Conservation (phyloP, 371 early-diverging fungal genomes). For the Apophysomyces trapeziformis region DNA sequence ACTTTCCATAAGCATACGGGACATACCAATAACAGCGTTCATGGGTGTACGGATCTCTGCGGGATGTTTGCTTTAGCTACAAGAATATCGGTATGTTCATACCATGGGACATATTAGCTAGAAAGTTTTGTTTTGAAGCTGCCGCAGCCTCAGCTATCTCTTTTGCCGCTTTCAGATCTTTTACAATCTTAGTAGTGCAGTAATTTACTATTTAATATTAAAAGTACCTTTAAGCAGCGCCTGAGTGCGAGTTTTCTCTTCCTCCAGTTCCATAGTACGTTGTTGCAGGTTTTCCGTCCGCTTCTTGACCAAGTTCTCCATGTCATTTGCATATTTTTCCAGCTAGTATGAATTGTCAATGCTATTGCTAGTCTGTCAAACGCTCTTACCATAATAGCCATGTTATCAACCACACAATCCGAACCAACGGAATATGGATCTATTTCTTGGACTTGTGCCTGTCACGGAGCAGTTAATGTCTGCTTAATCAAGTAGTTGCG, state of each 20-base stretch:
- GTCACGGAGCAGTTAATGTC: neutral
- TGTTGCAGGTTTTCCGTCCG: conserved; percentile 53
- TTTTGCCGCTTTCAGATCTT: conserved; percentile 53
- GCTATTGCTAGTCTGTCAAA: neutral
- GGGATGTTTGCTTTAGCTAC: neutral
- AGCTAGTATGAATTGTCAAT: conserved; percentile 19
- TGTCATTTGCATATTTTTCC: conserved; percentile 58
- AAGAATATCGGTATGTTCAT: conserved; percentile 9
- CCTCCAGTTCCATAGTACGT: conserved; percentile 55
- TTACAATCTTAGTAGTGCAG: too few species aligned
- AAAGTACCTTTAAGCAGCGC: conserved; percentile 32
- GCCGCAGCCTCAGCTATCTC: conserved; percentile 60
- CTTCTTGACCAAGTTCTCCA: conserved; percentile 54
- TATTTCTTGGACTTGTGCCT: conserved; percentile 43
- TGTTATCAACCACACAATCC: conserved; percentile 51
- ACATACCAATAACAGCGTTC: conserved; percentile 57
- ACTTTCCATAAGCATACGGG: conserved; percentile 48
- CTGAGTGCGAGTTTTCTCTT: conserved; percentile 50
- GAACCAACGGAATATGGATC: conserved; percentile 48
- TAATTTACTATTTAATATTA: too few species aligned
- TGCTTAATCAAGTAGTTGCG: too few species aligned
- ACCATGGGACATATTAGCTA: conserved; percentile 57
- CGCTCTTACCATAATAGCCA: conserved; percentile 48
- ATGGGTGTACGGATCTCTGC: conserved; percentile 48
- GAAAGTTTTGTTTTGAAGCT: conserved; percentile 54